These are phyloP conservation scores for Geosmithia morbida DNA, from an alignment of 2,329 filamentous ascomycete genomes.

Conservation along the genomic window DNA sequence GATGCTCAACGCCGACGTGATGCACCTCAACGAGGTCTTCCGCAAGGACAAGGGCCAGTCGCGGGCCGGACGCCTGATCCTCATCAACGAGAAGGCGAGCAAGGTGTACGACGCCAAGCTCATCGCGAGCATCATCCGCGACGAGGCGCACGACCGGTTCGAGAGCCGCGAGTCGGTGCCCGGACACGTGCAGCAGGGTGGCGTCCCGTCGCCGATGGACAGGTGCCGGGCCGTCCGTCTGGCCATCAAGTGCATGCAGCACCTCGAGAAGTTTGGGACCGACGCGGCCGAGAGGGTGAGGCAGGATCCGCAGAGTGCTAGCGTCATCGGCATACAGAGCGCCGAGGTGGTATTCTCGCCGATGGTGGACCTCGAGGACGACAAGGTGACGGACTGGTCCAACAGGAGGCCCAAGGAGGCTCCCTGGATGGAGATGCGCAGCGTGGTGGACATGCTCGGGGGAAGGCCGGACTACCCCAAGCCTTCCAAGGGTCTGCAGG, in stretches of 20 bases:
- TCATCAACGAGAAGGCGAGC: slow-evolving; percentile 93
- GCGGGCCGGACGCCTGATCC: slow-evolving; percentile 80
- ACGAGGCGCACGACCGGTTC: slow-evolving; percentile 83
- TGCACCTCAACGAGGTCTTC: slow-evolving; percentile 77
- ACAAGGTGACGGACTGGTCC: slow-evolving; percentile 81
- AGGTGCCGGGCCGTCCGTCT: slow-evolving; percentile 82
- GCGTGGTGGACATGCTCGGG: slow-evolving; percentile 71
- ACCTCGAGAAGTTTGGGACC: slow-evolving; percentile 65
- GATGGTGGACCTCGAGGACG: slow-evolving; percentile 62
- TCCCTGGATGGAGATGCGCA: slow-evolving; percentile 72
- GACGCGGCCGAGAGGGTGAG: slow-evolving; percentile 53
- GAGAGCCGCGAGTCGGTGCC: slow-evolving; percentile 86
- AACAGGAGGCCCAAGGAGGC: slow-evolving; percentile 72
- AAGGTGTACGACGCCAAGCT: slow-evolving; percentile 83
- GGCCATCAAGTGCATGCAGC: slow-evolving; percentile 87
- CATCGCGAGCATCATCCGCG: slow-evolving; percentile 89
- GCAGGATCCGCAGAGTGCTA: slow-evolving; percentile 56
- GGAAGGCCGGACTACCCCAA: slow-evolving; percentile 45
- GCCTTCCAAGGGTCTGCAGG: slow-evolving; percentile 35
- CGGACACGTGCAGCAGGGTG: slow-evolving; percentile 89
- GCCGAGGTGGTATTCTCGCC: slow-evolving; percentile 78
- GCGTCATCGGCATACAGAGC: slow-evolving; percentile 86
- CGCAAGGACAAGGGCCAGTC: slow-evolving; percentile 73
- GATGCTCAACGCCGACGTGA: slow-evolving; percentile 84
- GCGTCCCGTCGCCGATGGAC: slow-evolving; percentile 90